These are phyloP conservation scores for Articulospora tetracladia DNA, from an alignment of 495 filamentous ascomycete species.

Conservation along the genomic window DNA sequence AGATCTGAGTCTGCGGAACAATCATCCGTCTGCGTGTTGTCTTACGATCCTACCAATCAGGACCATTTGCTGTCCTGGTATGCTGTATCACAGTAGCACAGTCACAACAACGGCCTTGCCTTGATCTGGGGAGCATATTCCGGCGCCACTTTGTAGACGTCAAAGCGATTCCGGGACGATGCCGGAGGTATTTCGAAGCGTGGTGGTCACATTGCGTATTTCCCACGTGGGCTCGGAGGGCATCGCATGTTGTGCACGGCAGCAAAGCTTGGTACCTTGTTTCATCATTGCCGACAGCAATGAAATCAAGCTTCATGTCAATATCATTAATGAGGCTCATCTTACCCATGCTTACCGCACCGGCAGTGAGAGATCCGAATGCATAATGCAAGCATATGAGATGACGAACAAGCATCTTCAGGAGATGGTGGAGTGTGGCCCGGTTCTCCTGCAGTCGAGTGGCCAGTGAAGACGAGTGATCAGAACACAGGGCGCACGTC, in stretches of 20 bases:
- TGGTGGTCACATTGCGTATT: no score
- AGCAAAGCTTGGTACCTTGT: neutral
- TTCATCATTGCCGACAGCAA: neutral
- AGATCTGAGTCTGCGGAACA: neutral
- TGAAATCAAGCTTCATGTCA: neutral
- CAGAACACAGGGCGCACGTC: neutral
- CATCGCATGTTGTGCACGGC: no score
- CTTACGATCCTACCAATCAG: neutral
- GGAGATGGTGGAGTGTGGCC: no score
- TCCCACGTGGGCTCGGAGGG: neutral
- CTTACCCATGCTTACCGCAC: neutral
- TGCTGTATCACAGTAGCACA: neutral
- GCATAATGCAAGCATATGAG: neutral
- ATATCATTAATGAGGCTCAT: neutral
- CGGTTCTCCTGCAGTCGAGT: no score
- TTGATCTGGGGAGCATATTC: neutral
- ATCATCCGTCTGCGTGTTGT: neutral
- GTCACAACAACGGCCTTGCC: neutral
- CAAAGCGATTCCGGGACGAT: neutral
- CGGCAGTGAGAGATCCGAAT: neutral
- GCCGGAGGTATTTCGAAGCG: no score
- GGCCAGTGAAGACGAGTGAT: no score
- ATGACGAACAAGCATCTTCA: neutral
- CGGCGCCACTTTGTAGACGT: neutral
- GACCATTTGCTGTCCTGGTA: neutral